These are phyloP conservation scores for Tetrahymena thermophila DNA, from an alignment of 73 alveolate species.

Conservation along the genomic window DNA sequence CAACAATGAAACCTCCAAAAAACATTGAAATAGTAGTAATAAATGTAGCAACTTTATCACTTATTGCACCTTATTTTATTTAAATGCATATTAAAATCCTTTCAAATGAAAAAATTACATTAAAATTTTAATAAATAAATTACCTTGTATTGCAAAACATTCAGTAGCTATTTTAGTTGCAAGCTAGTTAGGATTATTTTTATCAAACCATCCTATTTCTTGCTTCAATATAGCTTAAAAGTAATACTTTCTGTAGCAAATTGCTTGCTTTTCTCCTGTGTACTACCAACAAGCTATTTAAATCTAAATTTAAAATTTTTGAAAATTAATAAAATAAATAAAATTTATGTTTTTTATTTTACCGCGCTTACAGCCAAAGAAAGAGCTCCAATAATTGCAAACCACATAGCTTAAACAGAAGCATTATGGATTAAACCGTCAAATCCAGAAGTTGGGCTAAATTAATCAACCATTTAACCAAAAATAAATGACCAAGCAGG, in stretches of 20 bases:
- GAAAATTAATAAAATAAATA: neutral
- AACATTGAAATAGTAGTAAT: slow-evolving; percentile 57
- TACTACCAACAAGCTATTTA: slow-evolving; percentile 19
- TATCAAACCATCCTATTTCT: slow-evolving; percentile 38
- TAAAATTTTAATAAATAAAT: no score
- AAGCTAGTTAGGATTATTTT: slow-evolving; percentile 29
- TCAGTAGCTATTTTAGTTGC: slow-evolving; percentile 24
- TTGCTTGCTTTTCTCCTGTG: slow-evolving; percentile 28
- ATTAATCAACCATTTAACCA: slow-evolving; percentile 17
- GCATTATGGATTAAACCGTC: slow-evolving; percentile 21
- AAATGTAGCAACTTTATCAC: slow-evolving; percentile 65
- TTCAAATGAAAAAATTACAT: no score
- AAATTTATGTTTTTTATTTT: neutral
- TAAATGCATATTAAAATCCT: neutral
- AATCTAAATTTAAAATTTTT: neutral
- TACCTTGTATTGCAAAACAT: slow-evolving; percentile 19
- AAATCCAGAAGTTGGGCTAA: neutral
- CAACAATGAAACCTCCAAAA: slow-evolving; percentile 45
- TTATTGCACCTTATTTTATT: slow-evolving; percentile 52
- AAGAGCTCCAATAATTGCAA: neutral
- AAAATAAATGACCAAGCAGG: slow-evolving; percentile 18
- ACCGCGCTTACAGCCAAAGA: slow-evolving; percentile 10
- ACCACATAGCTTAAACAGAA: slow-evolving; percentile 8
- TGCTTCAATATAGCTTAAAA: slow-evolving; percentile 13
- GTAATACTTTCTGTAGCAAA: slow-evolving; percentile 13